Evolutionary conservation across 1,284 basidiomycete genomes (phyloP).

Genomic region (Puccinia polysora): DNA sequence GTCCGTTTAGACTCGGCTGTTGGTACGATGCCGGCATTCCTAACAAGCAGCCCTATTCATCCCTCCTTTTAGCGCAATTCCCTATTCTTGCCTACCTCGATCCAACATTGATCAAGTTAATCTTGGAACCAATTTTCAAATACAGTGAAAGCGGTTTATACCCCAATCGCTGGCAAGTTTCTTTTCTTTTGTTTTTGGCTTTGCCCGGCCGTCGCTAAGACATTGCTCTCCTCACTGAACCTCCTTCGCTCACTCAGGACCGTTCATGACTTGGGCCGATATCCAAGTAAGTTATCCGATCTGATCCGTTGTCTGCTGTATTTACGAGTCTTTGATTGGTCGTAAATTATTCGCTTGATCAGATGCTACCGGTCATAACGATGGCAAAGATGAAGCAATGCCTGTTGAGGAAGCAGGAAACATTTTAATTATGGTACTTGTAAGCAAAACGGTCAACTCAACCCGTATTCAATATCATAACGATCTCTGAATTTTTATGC

Average conservation of each 20-base stretch:
- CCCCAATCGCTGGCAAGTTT: constrained; percentile 48
- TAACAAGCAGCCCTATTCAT: no score
- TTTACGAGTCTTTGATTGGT: no score
- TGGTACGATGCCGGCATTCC: no score
- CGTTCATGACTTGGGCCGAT: constrained; percentile 51
- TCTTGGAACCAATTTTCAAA: constrained; percentile 51
- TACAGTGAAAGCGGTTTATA: constrained; percentile 52
- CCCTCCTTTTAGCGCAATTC: constrained; percentile 47
- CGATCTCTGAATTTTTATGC: no score
- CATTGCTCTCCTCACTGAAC: no score
- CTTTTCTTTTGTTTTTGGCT: not conserved
- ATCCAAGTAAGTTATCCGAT: constrained; percentile 49
- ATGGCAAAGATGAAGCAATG: constrained; percentile 47
- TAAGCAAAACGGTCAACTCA: not conserved
- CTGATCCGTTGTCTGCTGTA: not conserved
- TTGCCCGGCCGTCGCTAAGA: no score
- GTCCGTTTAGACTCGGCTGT: no score
- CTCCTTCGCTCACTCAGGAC: constrained; percentile 47
- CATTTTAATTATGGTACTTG: constrained; percentile 24
- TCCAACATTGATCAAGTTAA: constrained; percentile 48
- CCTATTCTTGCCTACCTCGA: constrained; percentile 51
- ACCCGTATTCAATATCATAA: no score
- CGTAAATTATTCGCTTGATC: not conserved
- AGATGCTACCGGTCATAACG: constrained; percentile 48
- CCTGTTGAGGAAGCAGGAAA: constrained; percentile 37